These are phyloP conservation scores for Tylopilus sp. DNA, from an alignment of 1,284 basidiomycete species.

Conservation along the genomic window DNA sequence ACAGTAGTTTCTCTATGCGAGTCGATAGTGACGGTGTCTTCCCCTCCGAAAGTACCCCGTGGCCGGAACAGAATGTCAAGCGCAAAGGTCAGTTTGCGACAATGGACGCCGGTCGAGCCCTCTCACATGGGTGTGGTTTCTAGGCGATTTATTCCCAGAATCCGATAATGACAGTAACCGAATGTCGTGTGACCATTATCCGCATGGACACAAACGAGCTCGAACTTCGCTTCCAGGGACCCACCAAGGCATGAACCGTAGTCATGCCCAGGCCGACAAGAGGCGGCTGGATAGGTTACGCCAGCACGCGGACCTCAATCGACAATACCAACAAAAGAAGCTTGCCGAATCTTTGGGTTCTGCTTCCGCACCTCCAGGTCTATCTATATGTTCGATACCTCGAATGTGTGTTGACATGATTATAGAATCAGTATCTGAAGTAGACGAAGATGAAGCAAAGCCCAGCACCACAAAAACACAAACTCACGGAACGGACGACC, in stretches of 20 bases:
- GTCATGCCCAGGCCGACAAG: conserved; percentile 39
- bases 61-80: conserved; percentile 34
- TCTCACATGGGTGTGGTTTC: conserved; percentile 12
- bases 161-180: conserved; percentile 18
- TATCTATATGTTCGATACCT: neutral
- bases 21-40: conserved; percentile 22
- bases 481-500: conserved; percentile 1
- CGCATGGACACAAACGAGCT: conserved; percentile 41
- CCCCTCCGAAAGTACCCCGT: conserved; percentile 13
- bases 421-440: conserved; percentile 32
- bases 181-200: conserved; percentile 24
- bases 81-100: conserved; percentile 44
- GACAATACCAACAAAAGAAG: conserved; percentile 20
- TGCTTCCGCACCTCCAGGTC: conserved; percentile 21
- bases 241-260: conserved; percentile 39
- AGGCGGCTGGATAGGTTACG: conserved; percentile 38
- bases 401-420: conserved; percentile 8
- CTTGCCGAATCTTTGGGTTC: conserved; percentile 1
- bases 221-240: conserved; percentile 44
- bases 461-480: conserved; percentile 6
- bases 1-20: conserved; percentile 32
- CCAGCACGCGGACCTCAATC: conserved; percentile 35
- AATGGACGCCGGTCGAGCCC: neutral
- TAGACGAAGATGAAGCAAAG: conserved; percentile 37
- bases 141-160: conserved; percentile 12